These are phyloP conservation scores for Pseudogymnoascus sp. DNA, from an alignment of 2,329 filamentous ascomycete genomes.

Conservation along the genomic window DNA sequence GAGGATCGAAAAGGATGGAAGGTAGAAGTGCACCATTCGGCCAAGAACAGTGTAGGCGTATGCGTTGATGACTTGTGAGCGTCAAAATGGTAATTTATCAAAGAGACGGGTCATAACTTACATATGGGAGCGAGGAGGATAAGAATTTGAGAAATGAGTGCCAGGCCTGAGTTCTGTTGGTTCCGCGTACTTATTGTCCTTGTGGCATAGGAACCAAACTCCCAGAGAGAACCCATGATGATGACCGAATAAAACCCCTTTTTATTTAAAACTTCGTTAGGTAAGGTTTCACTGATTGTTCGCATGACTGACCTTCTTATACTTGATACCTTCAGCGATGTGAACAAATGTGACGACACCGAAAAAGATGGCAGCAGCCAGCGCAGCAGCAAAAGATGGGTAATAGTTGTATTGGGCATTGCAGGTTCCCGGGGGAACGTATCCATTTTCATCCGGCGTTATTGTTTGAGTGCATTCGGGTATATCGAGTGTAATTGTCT, in stretches of 20 bases:
- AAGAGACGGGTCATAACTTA: background rate
- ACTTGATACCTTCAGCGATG: constrained; percentile 30
- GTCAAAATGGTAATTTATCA: background rate
- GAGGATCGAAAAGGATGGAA: constrained; percentile 31
- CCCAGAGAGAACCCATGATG: constrained; percentile 37
- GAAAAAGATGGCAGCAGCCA: constrained; percentile 33
- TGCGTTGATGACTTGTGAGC: constrained; percentile 22
- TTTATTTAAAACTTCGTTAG: background rate
- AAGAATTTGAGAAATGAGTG: constrained; percentile 31
- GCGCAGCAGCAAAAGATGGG: constrained; percentile 31
- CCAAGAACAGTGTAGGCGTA: constrained; percentile 26
- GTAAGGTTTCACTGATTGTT: background rate
- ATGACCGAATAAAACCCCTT: constrained; percentile 37
- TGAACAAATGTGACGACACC: constrained; percentile 28
- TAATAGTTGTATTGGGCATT: constrained; percentile 32
- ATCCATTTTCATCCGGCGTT: constrained; percentile 31
- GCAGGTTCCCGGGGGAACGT: constrained; percentile 32
- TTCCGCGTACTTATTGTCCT: constrained; percentile 34
- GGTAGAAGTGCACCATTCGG: constrained; percentile 23
- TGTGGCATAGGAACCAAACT: constrained; percentile 34
- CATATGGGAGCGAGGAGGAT: constrained; percentile 29
- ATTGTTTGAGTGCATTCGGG: constrained; percentile 34
- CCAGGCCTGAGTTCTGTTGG: constrained; percentile 27
- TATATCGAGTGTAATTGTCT: constrained; percentile 28
- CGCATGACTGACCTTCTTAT: constrained; percentile 27